Evolutionary conservation across 805 yeast species (phyloP).

Genomic region (Candida maesae): DNA sequence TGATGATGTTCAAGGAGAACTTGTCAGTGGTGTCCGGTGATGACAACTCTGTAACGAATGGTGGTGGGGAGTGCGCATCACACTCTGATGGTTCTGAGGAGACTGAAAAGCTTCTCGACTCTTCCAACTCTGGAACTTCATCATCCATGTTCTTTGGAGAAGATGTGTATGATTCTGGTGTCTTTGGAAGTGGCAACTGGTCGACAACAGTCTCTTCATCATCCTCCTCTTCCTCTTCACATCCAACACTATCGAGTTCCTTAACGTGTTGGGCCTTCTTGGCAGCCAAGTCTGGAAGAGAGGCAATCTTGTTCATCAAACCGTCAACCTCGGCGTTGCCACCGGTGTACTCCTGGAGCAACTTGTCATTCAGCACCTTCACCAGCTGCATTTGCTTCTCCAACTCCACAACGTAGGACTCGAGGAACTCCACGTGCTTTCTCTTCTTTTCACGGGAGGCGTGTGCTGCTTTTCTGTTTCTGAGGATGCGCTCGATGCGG

Average conservation of each 20-base stretch:
- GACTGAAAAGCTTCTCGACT: conserved; percentile 14
- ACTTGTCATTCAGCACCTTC: conserved; percentile 14
- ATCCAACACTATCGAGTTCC: conserved; percentile 17
- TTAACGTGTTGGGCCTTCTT: conserved; percentile 20
- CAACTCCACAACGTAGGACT: conserved; percentile 32
- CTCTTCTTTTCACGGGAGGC: conserved; percentile 96
- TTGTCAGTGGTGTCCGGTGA: conserved; percentile 19
- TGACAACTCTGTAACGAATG: conserved; percentile 11
- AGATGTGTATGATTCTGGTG: conserved; percentile 25
- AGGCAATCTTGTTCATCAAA: conserved; percentile 9
- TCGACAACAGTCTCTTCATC: conserved; percentile 8
- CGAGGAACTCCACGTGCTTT: conserved; percentile 82
- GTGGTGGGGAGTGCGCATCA: conserved; percentile 9
- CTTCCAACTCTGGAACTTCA: conserved; percentile 17
- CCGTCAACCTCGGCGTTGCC: conserved; percentile 21
- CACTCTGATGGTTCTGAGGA: conserved; percentile 11
- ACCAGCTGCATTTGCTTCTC: conserved; percentile 24
- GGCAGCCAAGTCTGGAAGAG: conserved; percentile 24
- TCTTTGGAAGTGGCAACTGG: conserved; percentile 21
- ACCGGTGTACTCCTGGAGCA: conserved; percentile 17
- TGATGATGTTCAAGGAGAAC: conserved; percentile 25
- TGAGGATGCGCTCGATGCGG: conserved; percentile 83
- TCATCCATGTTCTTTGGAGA: conserved; percentile 17
- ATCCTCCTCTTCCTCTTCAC: conserved; percentile 8
- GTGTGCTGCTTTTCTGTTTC: conserved; percentile 96